phyloP scores from a whole-genome alignment of 129 eudicot species.

The Logfia minima region DNA sequence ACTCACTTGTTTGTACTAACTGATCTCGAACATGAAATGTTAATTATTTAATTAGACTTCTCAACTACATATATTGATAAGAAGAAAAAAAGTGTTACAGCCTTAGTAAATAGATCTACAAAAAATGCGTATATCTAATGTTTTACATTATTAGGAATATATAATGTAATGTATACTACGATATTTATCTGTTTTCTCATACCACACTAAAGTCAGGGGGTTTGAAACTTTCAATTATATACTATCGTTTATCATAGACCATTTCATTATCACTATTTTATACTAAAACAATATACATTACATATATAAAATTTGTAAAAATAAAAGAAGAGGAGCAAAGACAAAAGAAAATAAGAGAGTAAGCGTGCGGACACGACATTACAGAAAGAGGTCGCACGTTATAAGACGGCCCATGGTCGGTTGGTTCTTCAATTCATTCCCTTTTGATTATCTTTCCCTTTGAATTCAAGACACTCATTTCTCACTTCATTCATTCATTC shows the following conservation, averaged over 20 bases:
- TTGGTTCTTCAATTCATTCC: slow-evolving; percentile 26
- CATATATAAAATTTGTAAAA: no score
- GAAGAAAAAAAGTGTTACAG: no score
- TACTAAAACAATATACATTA: no score
- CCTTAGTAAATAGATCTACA: no score
- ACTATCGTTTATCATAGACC: not conserved
- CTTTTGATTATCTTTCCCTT: slow-evolving; percentile 22
- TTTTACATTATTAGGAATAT: no score
- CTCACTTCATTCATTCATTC: slow-evolving; percentile 19
- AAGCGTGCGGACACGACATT: slow-evolving; percentile 89
- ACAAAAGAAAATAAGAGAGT: slow-evolving; percentile 16
- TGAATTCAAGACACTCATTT: slow-evolving; percentile 23
- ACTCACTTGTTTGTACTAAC: not conserved
- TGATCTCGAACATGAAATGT: not conserved
- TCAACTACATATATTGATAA: no score
- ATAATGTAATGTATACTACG: no score
- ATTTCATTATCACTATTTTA: not conserved
- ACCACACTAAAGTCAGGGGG: not conserved
- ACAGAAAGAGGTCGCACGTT: slow-evolving; percentile 53
- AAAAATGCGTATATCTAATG: no score
- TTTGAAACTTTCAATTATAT: no score
- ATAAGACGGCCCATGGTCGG: slow-evolving; percentile 57
- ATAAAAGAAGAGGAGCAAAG: not conserved
- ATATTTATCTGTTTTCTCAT: not conserved
- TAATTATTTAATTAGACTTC: no score